Evolutionary conservation across 1,284 basidiomycete species (phyloP), one percentile per base, ranked within the genome.

Genomic region (Boletellus deceptivus): DNA sequence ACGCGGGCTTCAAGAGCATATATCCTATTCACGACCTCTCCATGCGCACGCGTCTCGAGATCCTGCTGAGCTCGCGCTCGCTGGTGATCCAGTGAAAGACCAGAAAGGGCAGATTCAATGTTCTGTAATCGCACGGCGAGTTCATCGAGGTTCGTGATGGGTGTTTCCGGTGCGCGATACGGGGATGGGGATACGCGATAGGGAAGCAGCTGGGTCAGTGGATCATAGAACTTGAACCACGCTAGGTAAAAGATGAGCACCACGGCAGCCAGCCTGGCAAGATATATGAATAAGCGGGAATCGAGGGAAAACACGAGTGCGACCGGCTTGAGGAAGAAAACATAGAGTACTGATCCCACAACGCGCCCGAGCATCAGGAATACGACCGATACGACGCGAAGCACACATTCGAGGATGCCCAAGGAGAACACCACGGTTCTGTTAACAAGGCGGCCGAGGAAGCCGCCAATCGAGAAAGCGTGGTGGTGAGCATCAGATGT

Each of bases 71-170:
- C 60, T 37, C 75, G 74, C 1, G 73, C 70, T 43, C 74, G 75
- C 53, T 85, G 75, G 10, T 72, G 68, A 44, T 86, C 83, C 9
- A 72, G 56, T 2, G 82, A 78, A 9, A 89, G 67, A 16, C 75
- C 75, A 11, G 80, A 77, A 2, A 91, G 67, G 3, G 78, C 78
- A 38, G 69, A 74, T 67, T 92, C 89, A 25, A 91, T 74, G 39
- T 74, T 73, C 51, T 79, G 75, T 4, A 95, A 71, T 10, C 92
- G 82, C 24, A 1, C 72, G 3, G 85, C 75, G 18, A 94, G 72
- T 54, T 90, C 90, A 6, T 82, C 79, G 43, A 93, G 72, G 59
- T 88, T 80, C 11, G 77, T 75, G 2, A 84, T 81, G 6, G 88
- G 86, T 6, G 75, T 61, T 9, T 79, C 75, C 0, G 89, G 85